A percentile compares a stretch with the other conserved stretches of the same genome.
These are phyloP conservation scores for Aspergillus proliferans DNA, from an alignment of 2,329 filamentous ascomycete species.

Conservation along the genomic window DNA sequence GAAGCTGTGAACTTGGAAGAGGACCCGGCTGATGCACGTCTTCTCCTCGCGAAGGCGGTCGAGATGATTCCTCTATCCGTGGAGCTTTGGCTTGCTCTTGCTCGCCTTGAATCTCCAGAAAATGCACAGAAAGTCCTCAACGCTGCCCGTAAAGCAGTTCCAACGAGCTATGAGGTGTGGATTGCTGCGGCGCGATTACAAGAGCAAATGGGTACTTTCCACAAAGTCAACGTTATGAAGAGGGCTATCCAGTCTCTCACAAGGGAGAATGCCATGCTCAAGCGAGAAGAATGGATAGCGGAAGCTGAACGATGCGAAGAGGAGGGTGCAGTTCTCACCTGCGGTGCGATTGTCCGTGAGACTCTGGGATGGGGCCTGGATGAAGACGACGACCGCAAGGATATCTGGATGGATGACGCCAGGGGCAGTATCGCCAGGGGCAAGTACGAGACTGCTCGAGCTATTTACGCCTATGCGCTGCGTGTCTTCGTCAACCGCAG, in stretches of 20 bases:
- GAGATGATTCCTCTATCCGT: slow-evolving; percentile 91
- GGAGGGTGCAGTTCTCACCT: slow-evolving; percentile 80
- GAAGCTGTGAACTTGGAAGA: slow-evolving; percentile 94
- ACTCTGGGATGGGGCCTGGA: slow-evolving; percentile 90
- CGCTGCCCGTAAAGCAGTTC: slow-evolving; percentile 85
- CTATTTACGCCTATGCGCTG: slow-evolving; percentile 86
- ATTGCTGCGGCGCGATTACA: slow-evolving; percentile 87
- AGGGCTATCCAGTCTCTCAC: slow-evolving; percentile 82
- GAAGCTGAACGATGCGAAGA: slow-evolving; percentile 94
- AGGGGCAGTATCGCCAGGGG: slow-evolving; percentile 73
- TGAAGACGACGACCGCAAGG: slow-evolving; percentile 92
- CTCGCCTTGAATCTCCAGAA: slow-evolving; percentile 79
- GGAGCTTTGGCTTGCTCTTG: slow-evolving; percentile 90
- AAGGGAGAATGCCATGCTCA: slow-evolving; percentile 91
- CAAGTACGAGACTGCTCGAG: slow-evolving; percentile 81
- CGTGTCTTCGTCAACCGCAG: slow-evolving; percentile 84
- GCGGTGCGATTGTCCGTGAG: slow-evolving; percentile 81
- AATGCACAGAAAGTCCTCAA: slow-evolving; percentile 95
- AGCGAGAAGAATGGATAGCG: slow-evolving; percentile 92
- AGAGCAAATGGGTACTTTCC: slow-evolving; percentile 75
- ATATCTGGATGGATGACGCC: slow-evolving; percentile 93
- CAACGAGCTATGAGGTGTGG: slow-evolving; percentile 93
- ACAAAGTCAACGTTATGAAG: slow-evolving; percentile 87
- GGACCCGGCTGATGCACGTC: slow-evolving; percentile 75
- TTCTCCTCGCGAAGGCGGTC: slow-evolving; percentile 88